Evolutionary conservation across 2,329 filamentous ascomycete species (phyloP).

Genomic region (Neonectria neomacrospora): DNA sequence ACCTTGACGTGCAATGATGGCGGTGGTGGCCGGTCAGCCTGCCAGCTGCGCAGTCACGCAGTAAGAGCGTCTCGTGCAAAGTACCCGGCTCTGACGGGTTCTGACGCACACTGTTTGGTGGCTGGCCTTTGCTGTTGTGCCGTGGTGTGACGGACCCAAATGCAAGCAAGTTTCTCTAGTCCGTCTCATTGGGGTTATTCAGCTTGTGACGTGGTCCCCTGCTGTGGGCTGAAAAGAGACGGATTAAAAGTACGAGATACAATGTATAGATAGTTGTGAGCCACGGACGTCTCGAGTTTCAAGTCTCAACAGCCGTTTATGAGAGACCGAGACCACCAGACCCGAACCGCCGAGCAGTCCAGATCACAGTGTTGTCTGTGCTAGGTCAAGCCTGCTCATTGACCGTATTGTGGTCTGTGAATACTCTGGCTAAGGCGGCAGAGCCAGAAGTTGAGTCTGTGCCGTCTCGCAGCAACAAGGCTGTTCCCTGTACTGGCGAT

Average conservation of each 20-base stretch:
- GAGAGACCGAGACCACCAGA: constrained; percentile 38
- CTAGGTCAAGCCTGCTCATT: constrained; percentile 24
- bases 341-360: constrained; percentile 28
- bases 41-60: neutral
- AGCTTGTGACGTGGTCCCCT: constrained; percentile 40
- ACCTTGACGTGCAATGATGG: constrained; percentile 32
- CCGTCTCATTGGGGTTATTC: constrained; percentile 41
- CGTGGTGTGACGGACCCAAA: constrained; percentile 40
- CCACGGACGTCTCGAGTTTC: constrained; percentile 20
- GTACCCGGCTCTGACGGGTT: constrained; percentile 15
- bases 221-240: constrained; percentile 8
- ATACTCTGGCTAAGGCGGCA: constrained; percentile 30
- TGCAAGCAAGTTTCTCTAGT: constrained; percentile 32
- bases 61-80: constrained; percentile 7
- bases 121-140: constrained; percentile 25
- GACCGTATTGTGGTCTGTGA: constrained; percentile 31
- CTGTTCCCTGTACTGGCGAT: constrained; percentile 44
- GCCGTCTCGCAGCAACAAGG: constrained; percentile 41
- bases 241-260: constrained; percentile 21
- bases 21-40: constrained; percentile 28
- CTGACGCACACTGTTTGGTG: constrained; percentile 4
- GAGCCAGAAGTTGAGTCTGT: constrained; percentile 25
- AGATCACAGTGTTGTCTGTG: constrained; percentile 35
- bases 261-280: constrained; percentile 20
- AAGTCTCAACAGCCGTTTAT: constrained; percentile 40